A percentile compares a stretch with the other conserved stretches of the same genome.
Conservation (phyloP, 1,139 yeast genomes). For the Casaregolazyma suthepensis region DNA sequence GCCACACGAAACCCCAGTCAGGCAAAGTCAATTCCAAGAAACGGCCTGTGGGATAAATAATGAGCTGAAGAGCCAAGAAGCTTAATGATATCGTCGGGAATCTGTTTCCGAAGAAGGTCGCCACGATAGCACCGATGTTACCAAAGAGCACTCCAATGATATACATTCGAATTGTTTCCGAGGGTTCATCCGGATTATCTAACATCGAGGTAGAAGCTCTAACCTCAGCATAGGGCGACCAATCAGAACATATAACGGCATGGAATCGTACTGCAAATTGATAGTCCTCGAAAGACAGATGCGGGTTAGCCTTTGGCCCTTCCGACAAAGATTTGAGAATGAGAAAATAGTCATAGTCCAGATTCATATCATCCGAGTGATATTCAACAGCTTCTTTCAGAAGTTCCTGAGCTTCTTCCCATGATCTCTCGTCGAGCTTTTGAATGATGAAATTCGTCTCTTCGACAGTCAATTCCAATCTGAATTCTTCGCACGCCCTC, state of each 20-base stretch:
- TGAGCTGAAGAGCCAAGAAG: constrained; percentile 42
- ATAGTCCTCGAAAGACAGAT: constrained; percentile 25
- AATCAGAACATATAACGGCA: constrained; percentile 38
- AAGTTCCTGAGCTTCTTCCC: constrained; percentile 38
- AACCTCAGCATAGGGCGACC: constrained; percentile 48
- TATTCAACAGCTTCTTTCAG: constrained; percentile 36
- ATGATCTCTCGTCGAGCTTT: constrained; percentile 30
- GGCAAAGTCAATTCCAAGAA: constrained; percentile 36
- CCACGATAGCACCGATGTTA: constrained; percentile 44
- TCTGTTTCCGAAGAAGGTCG: constrained; percentile 48
- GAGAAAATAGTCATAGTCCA: constrained; percentile 22
- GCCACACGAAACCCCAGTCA: constrained; percentile 39
- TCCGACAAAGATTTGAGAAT: constrained; percentile 26
- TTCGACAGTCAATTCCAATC: constrained; percentile 10
- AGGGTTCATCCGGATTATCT: constrained; percentile 39
- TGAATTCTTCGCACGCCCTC: constrained; percentile 7
- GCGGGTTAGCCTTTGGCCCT: constrained; percentile 16
- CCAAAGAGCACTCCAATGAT: constrained; percentile 33
- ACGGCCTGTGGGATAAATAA: constrained; percentile 19
- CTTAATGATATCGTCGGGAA: constrained; percentile 43
- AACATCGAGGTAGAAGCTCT: constrained; percentile 40
- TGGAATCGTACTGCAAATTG: constrained; percentile 33
- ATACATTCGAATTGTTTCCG: constrained; percentile 44
- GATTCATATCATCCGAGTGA: constrained; percentile 45
- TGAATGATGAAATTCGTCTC: constrained; percentile 33